Percentiles rank a stretch among this genome's conserved stretches.
Evolutionary conservation across 73 alveolate genomes (phyloP).

Genomic region (Paramecium caudatum): DNA sequence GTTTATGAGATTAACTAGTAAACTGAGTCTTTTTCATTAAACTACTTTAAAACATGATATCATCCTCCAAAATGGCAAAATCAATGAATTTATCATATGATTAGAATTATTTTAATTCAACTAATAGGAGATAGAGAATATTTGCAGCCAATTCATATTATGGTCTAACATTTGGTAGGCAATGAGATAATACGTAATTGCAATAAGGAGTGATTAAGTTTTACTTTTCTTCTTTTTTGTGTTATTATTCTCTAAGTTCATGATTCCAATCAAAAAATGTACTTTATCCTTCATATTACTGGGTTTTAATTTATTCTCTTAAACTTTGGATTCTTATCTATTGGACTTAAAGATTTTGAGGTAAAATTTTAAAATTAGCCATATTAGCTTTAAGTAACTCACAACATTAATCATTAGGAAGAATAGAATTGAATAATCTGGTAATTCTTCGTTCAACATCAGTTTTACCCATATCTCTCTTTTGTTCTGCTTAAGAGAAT

Average conservation of each 20-base stretch:
- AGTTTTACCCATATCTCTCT: neutral
- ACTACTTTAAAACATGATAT: neutral
- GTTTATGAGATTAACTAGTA: neutral
- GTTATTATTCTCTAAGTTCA: neutral
- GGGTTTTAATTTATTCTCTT: conserved; percentile 32
- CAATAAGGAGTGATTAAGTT: conserved; percentile 10
- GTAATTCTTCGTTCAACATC: conserved; percentile 8
- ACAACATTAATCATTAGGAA: conserved; percentile 38
- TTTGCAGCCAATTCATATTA: conserved; percentile 38
- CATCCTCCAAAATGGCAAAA: conserved; percentile 1
- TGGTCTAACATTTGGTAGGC: conserved; percentile 6
- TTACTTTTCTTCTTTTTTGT: conserved; percentile 10
- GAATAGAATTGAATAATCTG: conserved; percentile 9
- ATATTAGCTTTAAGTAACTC: neutral
- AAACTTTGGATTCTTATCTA: conserved; percentile 19
- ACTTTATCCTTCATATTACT: neutral
- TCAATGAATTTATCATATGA: conserved; percentile 2
- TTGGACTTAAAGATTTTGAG: neutral
- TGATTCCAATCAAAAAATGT: conserved; percentile 64
- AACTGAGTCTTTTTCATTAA: neutral
- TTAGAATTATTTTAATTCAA: conserved; percentile 22
- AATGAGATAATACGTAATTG: conserved; percentile 37
- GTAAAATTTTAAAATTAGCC: conserved; percentile 4
- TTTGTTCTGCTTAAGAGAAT: conserved; percentile 10
- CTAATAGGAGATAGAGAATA: conserved; percentile 17